These are phyloP conservation scores for Endotrypanum monterogeii DNA, from an alignment of 208 protist species.

Conservation along the genomic window DNA sequence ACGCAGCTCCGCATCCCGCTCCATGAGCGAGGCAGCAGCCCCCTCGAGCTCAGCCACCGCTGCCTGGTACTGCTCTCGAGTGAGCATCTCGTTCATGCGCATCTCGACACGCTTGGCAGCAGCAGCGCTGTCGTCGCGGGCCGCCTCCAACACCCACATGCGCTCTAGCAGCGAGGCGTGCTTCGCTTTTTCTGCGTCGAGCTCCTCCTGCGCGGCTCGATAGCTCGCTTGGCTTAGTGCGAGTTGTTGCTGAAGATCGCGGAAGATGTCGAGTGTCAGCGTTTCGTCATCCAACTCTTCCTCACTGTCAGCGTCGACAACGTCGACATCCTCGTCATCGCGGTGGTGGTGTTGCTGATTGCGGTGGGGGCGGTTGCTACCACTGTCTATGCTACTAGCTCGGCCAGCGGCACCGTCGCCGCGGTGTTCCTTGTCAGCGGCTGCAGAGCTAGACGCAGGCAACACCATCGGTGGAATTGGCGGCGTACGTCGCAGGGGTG, in stretches of 20 bases:
- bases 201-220: conserved; percentile 37
- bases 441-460: conserved; percentile 5
- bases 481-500: conserved; percentile 23
- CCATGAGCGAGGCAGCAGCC: conserved; percentile 19
- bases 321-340: background rate
- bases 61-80: conserved; percentile 46
- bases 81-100: conserved; percentile 45
- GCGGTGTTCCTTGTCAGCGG: conserved; percentile 4
- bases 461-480: conserved; percentile 26
- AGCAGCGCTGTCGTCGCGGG: conserved; percentile 44
- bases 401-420: conserved; percentile 8
- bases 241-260: conserved; percentile 49
- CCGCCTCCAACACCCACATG: conserved; percentile 70
- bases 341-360: background rate
- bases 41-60: conserved; percentile 41
- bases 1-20: conserved; percentile 39
- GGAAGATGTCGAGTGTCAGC: conserved; percentile 25
- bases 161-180: conserved; percentile 65
- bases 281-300: conserved; percentile 27
- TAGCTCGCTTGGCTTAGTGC: conserved; percentile 42
- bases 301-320: conserved; percentile 25
- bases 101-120: conserved; percentile 16
- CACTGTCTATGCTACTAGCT: conserved; percentile 8
- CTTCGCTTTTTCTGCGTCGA: conserved; percentile 55
- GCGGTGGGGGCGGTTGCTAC: conserved; percentile 1